These are phyloP conservation scores for Tanacetum coccineum DNA, from an alignment of 129 eudicot genomes.

Conservation along the genomic window DNA sequence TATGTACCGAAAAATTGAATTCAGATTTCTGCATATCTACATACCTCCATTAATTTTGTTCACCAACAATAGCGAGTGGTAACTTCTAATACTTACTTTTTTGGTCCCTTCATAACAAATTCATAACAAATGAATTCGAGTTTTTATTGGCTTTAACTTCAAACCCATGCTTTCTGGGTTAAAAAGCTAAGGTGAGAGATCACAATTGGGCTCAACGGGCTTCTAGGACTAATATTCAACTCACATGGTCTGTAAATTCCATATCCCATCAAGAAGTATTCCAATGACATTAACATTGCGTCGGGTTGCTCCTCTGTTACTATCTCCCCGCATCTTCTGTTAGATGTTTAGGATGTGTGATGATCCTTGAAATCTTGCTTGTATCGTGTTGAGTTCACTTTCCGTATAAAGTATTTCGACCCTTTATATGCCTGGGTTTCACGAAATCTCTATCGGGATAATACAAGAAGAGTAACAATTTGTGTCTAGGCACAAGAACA, in stretches of 20 bases:
- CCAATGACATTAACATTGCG: slow-evolving; percentile 84
- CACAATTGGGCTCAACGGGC: slow-evolving; percentile 82
- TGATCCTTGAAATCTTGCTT: too few species aligned
- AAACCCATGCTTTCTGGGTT: slow-evolving; percentile 94
- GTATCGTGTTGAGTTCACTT: too few species aligned
- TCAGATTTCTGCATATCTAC: too few species aligned
- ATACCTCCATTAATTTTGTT: not conserved
- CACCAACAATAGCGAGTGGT: not conserved
- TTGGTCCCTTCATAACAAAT: slow-evolving; percentile 9
- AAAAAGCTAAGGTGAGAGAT: slow-evolving; percentile 82
- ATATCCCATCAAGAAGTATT: slow-evolving; percentile 85
- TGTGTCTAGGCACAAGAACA: too few species aligned
- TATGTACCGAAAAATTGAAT: too few species aligned
- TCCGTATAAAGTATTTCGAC: too few species aligned
- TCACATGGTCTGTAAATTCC: slow-evolving; percentile 63
- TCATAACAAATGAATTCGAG: slow-evolving; percentile 33
- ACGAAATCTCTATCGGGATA: too few species aligned
- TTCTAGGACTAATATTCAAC: slow-evolving; percentile 74
- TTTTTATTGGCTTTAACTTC: slow-evolving; percentile 90
- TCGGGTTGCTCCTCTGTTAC: slow-evolving; percentile 95
- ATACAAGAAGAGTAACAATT: too few species aligned
- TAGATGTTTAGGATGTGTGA: too few species aligned
- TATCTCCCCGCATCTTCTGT: slow-evolving; percentile 86
- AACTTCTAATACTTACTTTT: not conserved
- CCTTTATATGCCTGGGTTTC: too few species aligned